phyloP scores from a whole-genome alignment of 306 rosid genomes.

The Abrus precatorius region DNA sequence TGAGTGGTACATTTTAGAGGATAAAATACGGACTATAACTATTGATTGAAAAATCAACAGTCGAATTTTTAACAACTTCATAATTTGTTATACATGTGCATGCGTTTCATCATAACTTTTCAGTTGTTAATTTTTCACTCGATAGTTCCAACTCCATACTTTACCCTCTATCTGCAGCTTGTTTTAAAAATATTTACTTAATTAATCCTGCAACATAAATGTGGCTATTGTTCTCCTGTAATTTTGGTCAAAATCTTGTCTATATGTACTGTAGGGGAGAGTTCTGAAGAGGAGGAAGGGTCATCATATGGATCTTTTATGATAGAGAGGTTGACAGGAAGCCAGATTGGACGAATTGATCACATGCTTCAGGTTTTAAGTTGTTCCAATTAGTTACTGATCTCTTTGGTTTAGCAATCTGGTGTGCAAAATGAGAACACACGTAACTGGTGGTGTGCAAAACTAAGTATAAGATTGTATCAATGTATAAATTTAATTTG shows the following conservation, averaged over 20 bases:
- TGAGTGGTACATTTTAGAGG: not conserved
- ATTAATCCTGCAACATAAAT: constrained; percentile 32
- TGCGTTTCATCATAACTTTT: not conserved
- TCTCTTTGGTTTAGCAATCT: constrained; percentile 32
- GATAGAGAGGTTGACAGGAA: constrained; percentile 90
- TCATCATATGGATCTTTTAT: constrained; percentile 82
- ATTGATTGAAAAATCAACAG: not conserved
- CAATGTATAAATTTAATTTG: constrained; percentile 28
- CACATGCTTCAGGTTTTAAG: constrained; percentile 87
- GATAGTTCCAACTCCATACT: not conserved
- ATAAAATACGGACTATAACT: not conserved
- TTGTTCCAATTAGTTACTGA: constrained; percentile 34
- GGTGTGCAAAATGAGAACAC: constrained; percentile 24
- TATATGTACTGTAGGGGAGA: constrained; percentile 56
- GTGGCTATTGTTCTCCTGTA: constrained; percentile 30
- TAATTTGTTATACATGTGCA: not conserved
- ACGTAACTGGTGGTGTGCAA: constrained; percentile 9
- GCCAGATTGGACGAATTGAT: constrained; percentile 82
- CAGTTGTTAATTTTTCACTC: not conserved
- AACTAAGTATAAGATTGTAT: constrained; percentile 1
- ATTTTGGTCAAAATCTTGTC: constrained; percentile 22
- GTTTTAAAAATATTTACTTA: constrained; percentile 13
- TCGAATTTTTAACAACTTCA: not conserved
- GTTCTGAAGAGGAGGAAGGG: constrained; percentile 69
- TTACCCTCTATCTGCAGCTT: not conserved